Base-by-base conservation (phyloP, 352 stramenopile genomes). In the Pythium volutum region DNA sequence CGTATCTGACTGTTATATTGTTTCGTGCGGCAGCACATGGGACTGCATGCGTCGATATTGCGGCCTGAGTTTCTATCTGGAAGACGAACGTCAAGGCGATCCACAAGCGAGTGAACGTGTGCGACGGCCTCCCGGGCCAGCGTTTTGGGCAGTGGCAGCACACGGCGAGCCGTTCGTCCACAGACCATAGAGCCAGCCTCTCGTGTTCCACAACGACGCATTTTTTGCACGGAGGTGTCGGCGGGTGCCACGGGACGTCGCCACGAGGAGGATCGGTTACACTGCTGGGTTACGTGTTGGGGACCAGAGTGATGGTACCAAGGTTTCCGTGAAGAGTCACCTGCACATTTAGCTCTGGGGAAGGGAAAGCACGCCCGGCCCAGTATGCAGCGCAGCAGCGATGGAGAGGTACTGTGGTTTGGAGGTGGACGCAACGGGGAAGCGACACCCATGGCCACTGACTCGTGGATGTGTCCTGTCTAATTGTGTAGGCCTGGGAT, bases 241-340 rank as follows among this genome's bases (percentile, higher is more conserved):
- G n/a, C n/a, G n/a, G n/a, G n/a, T n/a, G n/a, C 31, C 31, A 36
- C 14, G 10, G 5, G 36, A 42, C 36, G 16, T 15, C 36, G 5
- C 5, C 36, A 42, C 11, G 11, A 16, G 3, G 11, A 47, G n/a
- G n/a, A n/a, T n/a, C 6, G 18, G 47, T 54, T 54, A 54, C 29
- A 2, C 23, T 14, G 10, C 12, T 10, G 15, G 46, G 46, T 39
- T 52, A 52, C 46, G 15, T 15, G 23, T 25, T 48, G 41, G 41
- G 36, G 29, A 15, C 31, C 36, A 62, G 55, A 62, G 45, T 63
- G 55, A 55, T 63, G 55, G 55, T 63, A 55, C 29, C 25, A 25
- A 38, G n/a, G 45, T 63, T 63, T 55, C 55, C 55, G 27, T 33
- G 29, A 41, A 50, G 55, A 50, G 43, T 63, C 55, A 63, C 41